phyloP scores from a whole-genome alignment of 257 asterid species.

The Solanum megistacrolobum region DNA sequence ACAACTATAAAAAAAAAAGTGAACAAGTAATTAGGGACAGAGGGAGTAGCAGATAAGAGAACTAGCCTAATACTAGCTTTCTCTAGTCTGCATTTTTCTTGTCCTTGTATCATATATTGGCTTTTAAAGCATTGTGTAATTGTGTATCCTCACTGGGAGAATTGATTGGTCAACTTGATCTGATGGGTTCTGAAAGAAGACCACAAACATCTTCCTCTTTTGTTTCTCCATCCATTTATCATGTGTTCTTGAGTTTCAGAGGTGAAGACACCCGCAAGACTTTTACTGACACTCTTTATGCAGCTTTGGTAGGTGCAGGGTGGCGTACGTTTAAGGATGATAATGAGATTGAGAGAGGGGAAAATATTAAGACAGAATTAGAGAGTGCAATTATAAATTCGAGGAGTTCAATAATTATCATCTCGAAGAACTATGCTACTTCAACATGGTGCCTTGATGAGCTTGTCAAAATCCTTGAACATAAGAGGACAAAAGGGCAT shows the following conservation, averaged over 20 bases:
- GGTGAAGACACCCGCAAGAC: slow-evolving; percentile 1
- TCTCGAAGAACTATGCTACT: not conserved
- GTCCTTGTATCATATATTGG: not conserved
- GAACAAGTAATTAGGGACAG: too few relatives aligned
- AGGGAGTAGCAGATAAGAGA: not conserved
- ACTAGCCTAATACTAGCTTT: not conserved
- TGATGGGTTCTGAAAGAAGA: not conserved
- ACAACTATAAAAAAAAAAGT: too few relatives aligned
- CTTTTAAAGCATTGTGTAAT: not conserved
- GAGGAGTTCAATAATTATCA: not conserved
- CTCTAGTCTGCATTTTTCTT: not conserved
- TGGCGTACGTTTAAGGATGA: not conserved
- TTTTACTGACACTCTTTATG: not conserved
- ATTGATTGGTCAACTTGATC: not conserved
- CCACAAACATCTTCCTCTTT: not conserved
- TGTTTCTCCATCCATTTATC: not conserved
- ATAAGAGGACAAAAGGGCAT: not conserved
- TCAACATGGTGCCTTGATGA: slow-evolving; percentile 2
- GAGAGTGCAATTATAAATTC: not conserved
- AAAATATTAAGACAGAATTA: not conserved
- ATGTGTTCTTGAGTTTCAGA: not conserved
- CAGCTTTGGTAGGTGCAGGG: not conserved
- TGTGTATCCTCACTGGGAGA: not conserved
- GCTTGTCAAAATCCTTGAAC: not conserved
- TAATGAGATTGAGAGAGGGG: not conserved